phyloP scores from a whole-genome alignment of 805 yeast species.

The Cyberlindnera xishuangbannaensis region DNA sequence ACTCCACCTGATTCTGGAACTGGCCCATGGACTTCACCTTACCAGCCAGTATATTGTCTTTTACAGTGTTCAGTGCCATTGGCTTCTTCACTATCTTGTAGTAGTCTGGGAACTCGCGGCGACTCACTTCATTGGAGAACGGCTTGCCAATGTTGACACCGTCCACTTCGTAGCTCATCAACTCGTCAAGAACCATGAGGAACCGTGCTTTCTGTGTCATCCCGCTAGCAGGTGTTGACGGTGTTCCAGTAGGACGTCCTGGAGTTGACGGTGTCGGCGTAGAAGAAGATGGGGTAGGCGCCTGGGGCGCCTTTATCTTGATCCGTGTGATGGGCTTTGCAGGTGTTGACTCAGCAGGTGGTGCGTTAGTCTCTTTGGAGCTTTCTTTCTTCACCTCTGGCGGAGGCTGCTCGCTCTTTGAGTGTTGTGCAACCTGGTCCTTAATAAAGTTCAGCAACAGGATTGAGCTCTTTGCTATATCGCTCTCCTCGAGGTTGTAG shows the following conservation, averaged over 20 bases:
- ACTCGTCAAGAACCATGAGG: slow-evolving; percentile 13
- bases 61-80: slow-evolving; percentile 61
- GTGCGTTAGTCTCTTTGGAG: neutral
- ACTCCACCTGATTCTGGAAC: slow-evolving; percentile 51
- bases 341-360: slow-evolving; percentile 23
- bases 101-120: slow-evolving; percentile 73
- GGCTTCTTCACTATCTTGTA: slow-evolving; percentile 67
- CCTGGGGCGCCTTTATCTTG: slow-evolving; percentile 7
- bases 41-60: slow-evolving; percentile 44
- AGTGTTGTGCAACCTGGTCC: slow-evolving; percentile 38
- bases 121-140: slow-evolving; percentile 69
- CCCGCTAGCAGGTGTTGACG: slow-evolving; percentile 2
- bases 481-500: slow-evolving; percentile 62
- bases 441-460: slow-evolving; percentile 51
- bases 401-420: neutral
- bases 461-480: slow-evolving; percentile 62
- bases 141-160: slow-evolving; percentile 51
- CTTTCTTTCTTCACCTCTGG: slow-evolving; percentile 1
- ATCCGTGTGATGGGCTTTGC: slow-evolving; percentile 15
- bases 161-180: slow-evolving; percentile 22
- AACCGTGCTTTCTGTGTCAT: slow-evolving; percentile 17
- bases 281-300: slow-evolving; percentile 2
- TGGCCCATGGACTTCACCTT: slow-evolving; percentile 50
- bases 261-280: slow-evolving; percentile 1
- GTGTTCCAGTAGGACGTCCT: neutral